Evolutionary conservation across 495 filamentous ascomycete species (phyloP).

Genomic region (Penicillium argentinense): DNA sequence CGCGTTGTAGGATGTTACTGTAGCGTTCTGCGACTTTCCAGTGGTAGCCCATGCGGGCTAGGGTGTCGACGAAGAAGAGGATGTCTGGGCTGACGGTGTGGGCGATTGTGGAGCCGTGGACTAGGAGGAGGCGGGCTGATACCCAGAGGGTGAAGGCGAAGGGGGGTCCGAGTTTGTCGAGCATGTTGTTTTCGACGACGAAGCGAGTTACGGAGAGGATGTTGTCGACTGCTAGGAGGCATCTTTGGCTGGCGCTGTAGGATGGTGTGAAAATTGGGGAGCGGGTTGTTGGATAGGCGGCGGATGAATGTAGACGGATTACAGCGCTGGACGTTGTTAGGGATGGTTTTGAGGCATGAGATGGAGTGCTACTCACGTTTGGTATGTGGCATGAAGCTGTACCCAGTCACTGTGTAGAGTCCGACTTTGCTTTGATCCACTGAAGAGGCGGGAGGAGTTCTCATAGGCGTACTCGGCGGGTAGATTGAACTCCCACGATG

Average conservation of each 20-base stretch:
- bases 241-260: slow-evolving; percentile 77
- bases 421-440: slow-evolving; percentile 59
- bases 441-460: slow-evolving; percentile 73
- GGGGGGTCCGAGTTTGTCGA: slow-evolving; percentile 78
- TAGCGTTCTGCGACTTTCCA: slow-evolving; percentile 86
- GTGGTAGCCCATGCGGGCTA: slow-evolving; percentile 73
- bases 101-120: slow-evolving; percentile 84
- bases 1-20: slow-evolving; percentile 73
- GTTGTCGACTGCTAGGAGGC: slow-evolving; percentile 79
- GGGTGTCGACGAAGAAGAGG: slow-evolving; percentile 73
- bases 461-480: slow-evolving; percentile 70
- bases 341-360: slow-evolving; percentile 8
- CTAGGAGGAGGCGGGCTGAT: slow-evolving; percentile 78
- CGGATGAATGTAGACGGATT: slow-evolving; percentile 88
- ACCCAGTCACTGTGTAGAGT: slow-evolving; percentile 78
- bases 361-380: slow-evolving; percentile 50
- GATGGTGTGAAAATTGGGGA: slow-evolving; percentile 85
- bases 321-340: slow-evolving; percentile 57
- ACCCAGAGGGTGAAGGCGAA: slow-evolving; percentile 93
- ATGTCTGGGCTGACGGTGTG: slow-evolving; percentile 77
- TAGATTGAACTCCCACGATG: slow-evolving; percentile 78
- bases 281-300: slow-evolving; percentile 83
- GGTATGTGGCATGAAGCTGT: slow-evolving; percentile 82
- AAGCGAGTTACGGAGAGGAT: slow-evolving; percentile 73
- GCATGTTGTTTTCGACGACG: slow-evolving; percentile 68